These are phyloP conservation scores for Carallia brachiata DNA, from an alignment of 345 rosid species.

Conservation along the genomic window DNA sequence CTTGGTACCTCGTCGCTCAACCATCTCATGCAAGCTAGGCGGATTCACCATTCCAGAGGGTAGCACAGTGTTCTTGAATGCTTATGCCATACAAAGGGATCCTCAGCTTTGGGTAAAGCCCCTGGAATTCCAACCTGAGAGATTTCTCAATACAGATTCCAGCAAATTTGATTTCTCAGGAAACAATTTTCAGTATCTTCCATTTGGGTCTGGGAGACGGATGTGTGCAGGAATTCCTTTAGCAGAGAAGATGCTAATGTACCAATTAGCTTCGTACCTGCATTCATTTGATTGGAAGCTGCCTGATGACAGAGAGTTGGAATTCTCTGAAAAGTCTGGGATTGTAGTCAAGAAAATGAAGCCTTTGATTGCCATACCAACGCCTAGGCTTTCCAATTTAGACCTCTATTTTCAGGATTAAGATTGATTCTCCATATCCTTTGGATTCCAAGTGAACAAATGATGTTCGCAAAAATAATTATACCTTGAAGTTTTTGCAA, in stretches of 20 bases:
- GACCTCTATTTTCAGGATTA: background rate
- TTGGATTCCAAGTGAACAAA: no score
- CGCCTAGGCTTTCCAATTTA: conserved; percentile 28
- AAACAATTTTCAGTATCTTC: conserved; percentile 36
- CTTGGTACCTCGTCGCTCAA: conserved; percentile 41
- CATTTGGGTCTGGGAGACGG: conserved; percentile 56
- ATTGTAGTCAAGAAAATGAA: conserved; percentile 39
- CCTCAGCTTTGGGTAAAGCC: conserved; percentile 49
- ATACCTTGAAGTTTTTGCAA: no score
- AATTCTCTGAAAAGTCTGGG: conserved; percentile 45
- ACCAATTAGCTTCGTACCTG: conserved; percentile 36
- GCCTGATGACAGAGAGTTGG: conserved; percentile 31
- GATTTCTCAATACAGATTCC: conserved; percentile 31
- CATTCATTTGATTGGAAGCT: conserved; percentile 60
- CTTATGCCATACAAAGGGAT: conserved; percentile 51
- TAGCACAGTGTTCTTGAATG: conserved; percentile 40
- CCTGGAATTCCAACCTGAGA: conserved; percentile 42
- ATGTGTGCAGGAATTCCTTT: conserved; percentile 48
- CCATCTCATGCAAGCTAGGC: conserved; percentile 31
- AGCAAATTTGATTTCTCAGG: conserved; percentile 35
- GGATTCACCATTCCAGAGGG: conserved; percentile 48
- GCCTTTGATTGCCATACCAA: conserved; percentile 46
- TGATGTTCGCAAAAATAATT: no score
- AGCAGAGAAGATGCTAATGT: conserved; percentile 44
- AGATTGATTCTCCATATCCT: no score